Evolutionary conservation across 495 filamentous ascomycete species (phyloP).

Genomic region (Penicillium alfredii): DNA sequence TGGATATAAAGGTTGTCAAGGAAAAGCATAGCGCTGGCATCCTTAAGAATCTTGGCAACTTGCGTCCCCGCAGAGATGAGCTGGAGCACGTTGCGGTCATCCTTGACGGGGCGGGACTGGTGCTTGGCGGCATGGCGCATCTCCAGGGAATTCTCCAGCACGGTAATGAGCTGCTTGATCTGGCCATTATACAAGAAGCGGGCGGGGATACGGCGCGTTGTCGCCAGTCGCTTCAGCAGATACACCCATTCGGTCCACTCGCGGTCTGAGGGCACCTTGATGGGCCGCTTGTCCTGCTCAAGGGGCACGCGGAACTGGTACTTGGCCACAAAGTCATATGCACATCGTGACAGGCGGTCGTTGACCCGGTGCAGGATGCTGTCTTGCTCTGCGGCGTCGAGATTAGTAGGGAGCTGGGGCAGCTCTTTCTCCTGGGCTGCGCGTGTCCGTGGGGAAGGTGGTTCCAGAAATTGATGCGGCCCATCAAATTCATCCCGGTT

Average conservation of each 20-base stretch:
- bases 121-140: slow-evolving; percentile 82
- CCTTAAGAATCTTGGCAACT: slow-evolving; percentile 79
- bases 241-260: slow-evolving; percentile 94
- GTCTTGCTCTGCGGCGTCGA: slow-evolving; percentile 78
- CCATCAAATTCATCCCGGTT: slow-evolving; percentile 88
- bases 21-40: slow-evolving; percentile 73
- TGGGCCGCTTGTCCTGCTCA: slow-evolving; percentile 71
- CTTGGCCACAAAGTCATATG: slow-evolving; percentile 83
- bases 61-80: slow-evolving; percentile 80
- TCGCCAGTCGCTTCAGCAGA: slow-evolving; percentile 77
- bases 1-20: slow-evolving; percentile 64
- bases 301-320: slow-evolving; percentile 85
- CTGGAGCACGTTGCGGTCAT: slow-evolving; percentile 84
- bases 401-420: slow-evolving; percentile 73
- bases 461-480: slow-evolving; percentile 70
- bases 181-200: slow-evolving; percentile 80
- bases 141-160: slow-evolving; percentile 77
- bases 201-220: slow-evolving; percentile 76
- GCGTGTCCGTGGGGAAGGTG: slow-evolving; percentile 57
- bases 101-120: slow-evolving; percentile 76
- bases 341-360: slow-evolving; percentile 75
- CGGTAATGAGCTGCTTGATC: slow-evolving; percentile 81
- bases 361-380: slow-evolving; percentile 72
- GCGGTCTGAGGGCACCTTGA: slow-evolving; percentile 70
- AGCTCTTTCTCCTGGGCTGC: slow-evolving; percentile 72